Evolutionary conservation across 2,329 filamentous ascomycete genomes (phyloP).

Genomic region (Fusarium robinianum): DNA sequence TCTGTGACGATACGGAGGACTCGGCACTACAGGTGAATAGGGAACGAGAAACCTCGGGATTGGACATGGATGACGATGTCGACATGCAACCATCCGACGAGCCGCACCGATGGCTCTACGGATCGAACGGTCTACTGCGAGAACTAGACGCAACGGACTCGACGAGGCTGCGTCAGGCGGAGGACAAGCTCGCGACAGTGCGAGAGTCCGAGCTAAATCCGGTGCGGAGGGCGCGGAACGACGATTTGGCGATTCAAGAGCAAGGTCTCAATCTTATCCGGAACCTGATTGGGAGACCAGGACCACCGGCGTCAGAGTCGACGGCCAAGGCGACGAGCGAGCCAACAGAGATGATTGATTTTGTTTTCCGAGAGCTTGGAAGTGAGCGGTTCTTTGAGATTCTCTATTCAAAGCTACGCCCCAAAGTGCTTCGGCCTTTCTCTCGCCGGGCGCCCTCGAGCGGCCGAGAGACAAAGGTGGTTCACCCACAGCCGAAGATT

Average conservation of each 20-base stretch:
- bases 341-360: conserved; percentile 83
- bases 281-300: conserved; percentile 76
- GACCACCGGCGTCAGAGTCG: conserved; percentile 54
- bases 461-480: conserved; percentile 52
- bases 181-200: conserved; percentile 54
- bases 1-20: conserved; percentile 66
- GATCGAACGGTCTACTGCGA: conserved; percentile 38
- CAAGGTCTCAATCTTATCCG: conserved; percentile 88
- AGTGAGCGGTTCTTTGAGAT: conserved; percentile 80
- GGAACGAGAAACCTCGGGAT: conserved; percentile 33
- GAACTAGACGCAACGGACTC: conserved; percentile 45
- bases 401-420: conserved; percentile 75
- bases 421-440: conserved; percentile 60
- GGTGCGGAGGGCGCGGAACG: conserved; percentile 68
- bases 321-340: conserved; percentile 54
- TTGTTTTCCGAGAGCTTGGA: conserved; percentile 75
- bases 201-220: conserved; percentile 72
- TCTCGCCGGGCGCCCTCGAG: conserved; percentile 45
- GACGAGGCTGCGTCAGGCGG: conserved; percentile 53
- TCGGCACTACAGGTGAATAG: conserved; percentile 50
- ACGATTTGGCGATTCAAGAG: conserved; percentile 86
- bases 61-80: conserved; percentile 61
- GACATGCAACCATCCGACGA: conserved; percentile 59
- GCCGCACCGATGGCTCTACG: conserved; percentile 45
- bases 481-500: conserved; percentile 69